phyloP scores from a whole-genome alignment of 768 basidiomycete genomes.

The Dentipellis sp. region DNA sequence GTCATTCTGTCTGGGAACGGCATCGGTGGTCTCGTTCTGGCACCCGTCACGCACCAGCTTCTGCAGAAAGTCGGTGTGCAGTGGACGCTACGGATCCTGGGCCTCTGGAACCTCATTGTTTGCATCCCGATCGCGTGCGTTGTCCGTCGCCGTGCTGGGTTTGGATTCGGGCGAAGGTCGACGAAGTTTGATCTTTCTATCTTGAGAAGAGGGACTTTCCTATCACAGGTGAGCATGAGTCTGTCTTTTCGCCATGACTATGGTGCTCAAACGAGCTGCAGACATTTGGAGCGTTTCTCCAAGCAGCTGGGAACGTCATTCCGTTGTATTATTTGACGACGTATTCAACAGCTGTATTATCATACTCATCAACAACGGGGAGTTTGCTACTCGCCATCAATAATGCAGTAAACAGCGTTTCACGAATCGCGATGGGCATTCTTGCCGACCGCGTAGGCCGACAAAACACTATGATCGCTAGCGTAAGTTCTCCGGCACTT shows the following conservation, averaged over 20 bases:
- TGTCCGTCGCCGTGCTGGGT: not conserved
- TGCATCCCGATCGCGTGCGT: constrained; percentile 26
- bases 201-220: constrained; percentile 30
- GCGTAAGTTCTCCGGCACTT: constrained; percentile 18
- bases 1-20: constrained; percentile 32
- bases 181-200: constrained; percentile 28
- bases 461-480: constrained; percentile 34
- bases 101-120: constrained; percentile 30
- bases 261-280: constrained; percentile 3
- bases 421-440: constrained; percentile 32
- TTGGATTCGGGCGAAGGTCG: constrained; percentile 4
- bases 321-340: constrained; percentile 35
- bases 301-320: constrained; percentile 36
- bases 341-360: constrained; percentile 30
- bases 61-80: constrained; percentile 26
- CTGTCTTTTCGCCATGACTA: not conserved
- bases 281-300: constrained; percentile 32
- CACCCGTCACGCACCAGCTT: constrained; percentile 28
- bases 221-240: constrained; percentile 25
- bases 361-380: constrained; percentile 27
- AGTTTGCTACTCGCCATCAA: constrained; percentile 32
- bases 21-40: constrained; percentile 34
- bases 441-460: constrained; percentile 33
- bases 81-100: constrained; percentile 31
- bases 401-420: constrained; percentile 33